A percentile compares a stretch with the other conserved stretches of the same genome.
Evolutionary conservation across 2,329 filamentous ascomycete species (phyloP).

Genomic region (Rhinocladiella similis): DNA sequence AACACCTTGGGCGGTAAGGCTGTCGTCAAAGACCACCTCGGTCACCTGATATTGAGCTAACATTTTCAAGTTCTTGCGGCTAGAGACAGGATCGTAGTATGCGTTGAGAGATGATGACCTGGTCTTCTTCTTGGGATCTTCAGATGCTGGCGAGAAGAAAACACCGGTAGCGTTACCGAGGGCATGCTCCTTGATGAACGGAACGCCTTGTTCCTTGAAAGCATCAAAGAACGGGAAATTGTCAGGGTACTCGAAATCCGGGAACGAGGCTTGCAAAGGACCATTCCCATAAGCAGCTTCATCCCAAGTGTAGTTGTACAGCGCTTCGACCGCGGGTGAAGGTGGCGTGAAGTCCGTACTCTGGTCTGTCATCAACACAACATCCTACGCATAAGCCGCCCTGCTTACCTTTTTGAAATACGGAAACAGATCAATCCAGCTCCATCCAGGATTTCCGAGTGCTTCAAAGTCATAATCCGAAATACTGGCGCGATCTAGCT

Average conservation of each 20-base stretch:
- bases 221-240: slow-evolving; percentile 35
- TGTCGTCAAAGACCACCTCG: slow-evolving; percentile 31
- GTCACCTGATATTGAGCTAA: slow-evolving; percentile 35
- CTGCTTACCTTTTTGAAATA: slow-evolving; percentile 46
- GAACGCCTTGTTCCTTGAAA: slow-evolving; percentile 39
- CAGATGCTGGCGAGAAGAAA: slow-evolving; percentile 38
- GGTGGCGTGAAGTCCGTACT: slow-evolving; percentile 43
- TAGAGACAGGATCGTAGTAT: slow-evolving; percentile 39
- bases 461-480: slow-evolving; percentile 43
- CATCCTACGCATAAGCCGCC: neutral
- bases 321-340: slow-evolving; percentile 32
- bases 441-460: slow-evolving; percentile 43
- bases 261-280: slow-evolving; percentile 50
- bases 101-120: slow-evolving; percentile 41
- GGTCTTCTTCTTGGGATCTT: slow-evolving; percentile 38
- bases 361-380: slow-evolving; percentile 20
- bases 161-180: slow-evolving; percentile 38
- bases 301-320: slow-evolving; percentile 43
- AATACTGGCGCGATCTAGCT: slow-evolving; percentile 23
- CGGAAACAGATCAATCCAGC: slow-evolving; percentile 43
- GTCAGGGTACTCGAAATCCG: slow-evolving; percentile 33
- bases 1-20: slow-evolving; percentile 15
- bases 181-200: slow-evolving; percentile 39
- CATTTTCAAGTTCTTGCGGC: slow-evolving; percentile 38
- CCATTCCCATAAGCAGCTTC: slow-evolving; percentile 45